A percentile compares a stretch with the other conserved stretches of the same genome.
Evolutionary conservation across 2,329 filamentous ascomycete genomes (phyloP).

Genomic region (Dactylonectria estremocensis): DNA sequence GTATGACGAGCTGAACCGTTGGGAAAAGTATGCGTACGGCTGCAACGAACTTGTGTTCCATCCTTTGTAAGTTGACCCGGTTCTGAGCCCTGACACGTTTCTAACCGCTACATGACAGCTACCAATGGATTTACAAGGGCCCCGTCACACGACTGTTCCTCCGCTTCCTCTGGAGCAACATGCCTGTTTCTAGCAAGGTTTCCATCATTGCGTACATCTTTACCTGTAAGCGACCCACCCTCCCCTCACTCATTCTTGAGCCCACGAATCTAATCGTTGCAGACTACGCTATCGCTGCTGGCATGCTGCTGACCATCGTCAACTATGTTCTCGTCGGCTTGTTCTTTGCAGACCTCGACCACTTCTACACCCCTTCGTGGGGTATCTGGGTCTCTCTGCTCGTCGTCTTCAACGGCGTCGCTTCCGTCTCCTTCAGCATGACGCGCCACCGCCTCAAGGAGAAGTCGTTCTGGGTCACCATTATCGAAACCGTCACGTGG

Average conservation of each 20-base stretch:
- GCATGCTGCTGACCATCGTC: slow-evolving; percentile 74
- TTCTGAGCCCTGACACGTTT: not conserved
- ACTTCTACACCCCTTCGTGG: slow-evolving; percentile 78
- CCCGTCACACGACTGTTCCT: slow-evolving; percentile 73
- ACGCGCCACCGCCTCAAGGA: slow-evolving; percentile 47
- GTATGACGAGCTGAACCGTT: slow-evolving; percentile 80
- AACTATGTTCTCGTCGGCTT: slow-evolving; percentile 83
- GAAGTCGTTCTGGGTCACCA: slow-evolving; percentile 46
- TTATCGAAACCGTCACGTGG: slow-evolving; percentile 47
- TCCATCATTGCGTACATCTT: slow-evolving; percentile 80
- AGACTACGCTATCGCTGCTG: slow-evolving; percentile 77
- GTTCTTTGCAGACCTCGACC: slow-evolving; percentile 77
- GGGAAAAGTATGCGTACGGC: slow-evolving; percentile 83
- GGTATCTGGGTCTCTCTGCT: slow-evolving; percentile 69
- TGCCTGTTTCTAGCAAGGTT: slow-evolving; percentile 76
- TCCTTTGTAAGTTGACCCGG: slow-evolving; percentile 64
- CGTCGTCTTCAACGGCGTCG: slow-evolving; percentile 46
- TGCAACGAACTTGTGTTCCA: slow-evolving; percentile 81
- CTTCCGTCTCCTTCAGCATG: slow-evolving; percentile 45
- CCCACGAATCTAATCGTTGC: not conserved
- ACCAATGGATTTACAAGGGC: slow-evolving; percentile 72
- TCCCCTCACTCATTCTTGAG: not conserved
- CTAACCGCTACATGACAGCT: slow-evolving; percentile 23
- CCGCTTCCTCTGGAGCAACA: slow-evolving; percentile 53
- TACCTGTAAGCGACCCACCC: slow-evolving; percentile 60